Evolutionary conservation across 2,329 filamentous ascomycete genomes (phyloP), one percentile per base, ranked within the genome.

Genomic region (Ophiostoma ips): DNA sequence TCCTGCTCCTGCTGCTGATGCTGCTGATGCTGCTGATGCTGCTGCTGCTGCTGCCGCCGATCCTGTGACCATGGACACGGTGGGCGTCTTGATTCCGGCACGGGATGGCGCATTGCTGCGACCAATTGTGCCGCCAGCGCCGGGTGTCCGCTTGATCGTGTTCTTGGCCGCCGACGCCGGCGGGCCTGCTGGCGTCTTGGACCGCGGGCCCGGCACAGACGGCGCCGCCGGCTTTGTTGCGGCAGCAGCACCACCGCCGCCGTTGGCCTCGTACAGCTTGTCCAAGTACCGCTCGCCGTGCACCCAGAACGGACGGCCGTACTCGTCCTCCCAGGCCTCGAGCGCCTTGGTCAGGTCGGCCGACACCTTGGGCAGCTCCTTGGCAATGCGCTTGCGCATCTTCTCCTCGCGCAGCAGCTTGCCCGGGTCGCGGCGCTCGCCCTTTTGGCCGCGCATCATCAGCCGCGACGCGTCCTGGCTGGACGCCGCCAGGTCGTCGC

Each of bases 311-410:
- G 89, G 87, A 11, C 88, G 80, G 3, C 88, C 90, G 63, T 90
- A 95, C 61, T 96, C 92, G 49, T 94, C 84, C 63, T 98, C 92
- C 81, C 87, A 98, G 43, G 75, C 70, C 62, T 90, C 85, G 28
- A 98, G 74, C n/a, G 77, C 73, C 63, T 82, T 90, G 56, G 78
- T 77, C 52, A 98, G 69, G n/a, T 96, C 88, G 0, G 75, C 76
- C 52, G 90, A 82, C 40, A 98, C 75, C 69, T 94, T 96, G 50
- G 92, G 92, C 30, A 98, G 71, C 62, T 98, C 92, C 66, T 96
- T 98, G 24, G 89, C 77, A 55, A 98, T 95, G 52, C 89, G 78
- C 76, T 98, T 98, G 53, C 92, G 81, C 87, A 95, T 94, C 75
- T 96, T 98, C 69, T 98, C 92, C 63, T 98, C 92, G 30, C 92